Conservation (phyloP, 2,329 filamentous ascomycete species). For the Fusarium aywerte region DNA sequence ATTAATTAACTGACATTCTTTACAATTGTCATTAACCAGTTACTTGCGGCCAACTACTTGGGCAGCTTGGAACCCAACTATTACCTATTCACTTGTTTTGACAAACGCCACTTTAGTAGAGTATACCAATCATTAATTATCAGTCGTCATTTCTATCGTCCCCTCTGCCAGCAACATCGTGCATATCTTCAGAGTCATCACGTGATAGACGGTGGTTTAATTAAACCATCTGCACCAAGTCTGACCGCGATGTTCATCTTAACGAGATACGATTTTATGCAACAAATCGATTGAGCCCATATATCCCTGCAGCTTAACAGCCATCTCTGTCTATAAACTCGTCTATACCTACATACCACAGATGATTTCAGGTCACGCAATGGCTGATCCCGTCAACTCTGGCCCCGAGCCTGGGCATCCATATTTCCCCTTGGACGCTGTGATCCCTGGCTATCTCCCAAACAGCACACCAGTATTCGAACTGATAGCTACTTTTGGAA, state of each 20-base stretch:
- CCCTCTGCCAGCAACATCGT: background rate
- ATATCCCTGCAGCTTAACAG: background rate
- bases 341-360: background rate
- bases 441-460: conserved; percentile 58
- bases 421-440: conserved; percentile 60
- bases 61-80: background rate
- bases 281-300: too few relatives aligned
- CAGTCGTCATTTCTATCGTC: background rate
- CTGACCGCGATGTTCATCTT: background rate
- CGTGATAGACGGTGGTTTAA: conserved; percentile 15
- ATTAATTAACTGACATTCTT: background rate
- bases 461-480: conserved; percentile 56
- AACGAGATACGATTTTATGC: too few relatives aligned
- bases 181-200: conserved; percentile 1
- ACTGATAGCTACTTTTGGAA: conserved; percentile 53
- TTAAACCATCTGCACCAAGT: background rate
- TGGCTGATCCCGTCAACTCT: conserved; percentile 1
- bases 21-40: too few relatives aligned
- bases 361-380: background rate
- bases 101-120: background rate
- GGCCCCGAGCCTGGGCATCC: conserved; percentile 53
- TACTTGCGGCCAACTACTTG: background rate
- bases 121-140: background rate
- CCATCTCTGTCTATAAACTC: background rate
- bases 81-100: background rate